A percentile compares a stretch with the other conserved stretches of the same genome.
Evolutionary conservation across 208 protist genomes (phyloP).

Genomic region (Vickermania ingenoplastis): DNA sequence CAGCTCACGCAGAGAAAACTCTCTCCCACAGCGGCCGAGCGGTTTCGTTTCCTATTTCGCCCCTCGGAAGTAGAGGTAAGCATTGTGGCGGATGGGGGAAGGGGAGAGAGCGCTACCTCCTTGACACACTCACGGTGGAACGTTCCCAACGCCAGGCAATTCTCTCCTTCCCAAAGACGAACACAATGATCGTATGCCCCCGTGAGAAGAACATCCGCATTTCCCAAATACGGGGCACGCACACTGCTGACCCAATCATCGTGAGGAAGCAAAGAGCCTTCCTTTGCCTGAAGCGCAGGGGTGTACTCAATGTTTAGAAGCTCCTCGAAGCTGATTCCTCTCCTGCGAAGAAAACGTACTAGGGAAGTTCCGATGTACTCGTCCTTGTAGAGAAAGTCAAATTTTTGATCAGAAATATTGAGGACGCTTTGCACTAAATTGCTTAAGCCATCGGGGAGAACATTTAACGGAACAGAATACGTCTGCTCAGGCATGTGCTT

Average conservation of each 20-base stretch:
- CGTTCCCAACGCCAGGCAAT: conserved; percentile 60
- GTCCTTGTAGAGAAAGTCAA: conserved; percentile 74
- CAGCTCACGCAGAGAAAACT: conserved; percentile 57
- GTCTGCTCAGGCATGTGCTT: conserved; percentile 70
- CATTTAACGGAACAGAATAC: conserved; percentile 56
- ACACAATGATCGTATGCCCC: conserved; percentile 78
- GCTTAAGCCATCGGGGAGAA: conserved; percentile 56
- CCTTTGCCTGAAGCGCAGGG: conserved; percentile 61
- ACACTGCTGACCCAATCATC: conserved; percentile 85
- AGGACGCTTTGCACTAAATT: conserved; percentile 65
- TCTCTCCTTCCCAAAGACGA: conserved; percentile 65
- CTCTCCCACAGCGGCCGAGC: conserved; percentile 3
- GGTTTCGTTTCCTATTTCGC: conserved; percentile 1
- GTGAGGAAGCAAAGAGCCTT: conserved; percentile 71
- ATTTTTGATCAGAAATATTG: conserved; percentile 26
- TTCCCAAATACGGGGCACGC: conserved; percentile 38
- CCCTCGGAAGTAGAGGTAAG: background rate
- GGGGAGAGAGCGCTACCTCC: conserved; percentile 47
- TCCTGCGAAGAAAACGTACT: conserved; percentile 53
- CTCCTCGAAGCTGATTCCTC: conserved; percentile 67
- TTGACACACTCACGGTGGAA: conserved; percentile 70
- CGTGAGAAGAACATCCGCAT: conserved; percentile 52
- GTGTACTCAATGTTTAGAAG: conserved; percentile 82
- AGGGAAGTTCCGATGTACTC: conserved; percentile 74
- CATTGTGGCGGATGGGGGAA: conserved; percentile 3